phyloP scores from a whole-genome alignment of 2,329 filamentous ascomycete genomes.

The Aspergillus floridensis region DNA sequence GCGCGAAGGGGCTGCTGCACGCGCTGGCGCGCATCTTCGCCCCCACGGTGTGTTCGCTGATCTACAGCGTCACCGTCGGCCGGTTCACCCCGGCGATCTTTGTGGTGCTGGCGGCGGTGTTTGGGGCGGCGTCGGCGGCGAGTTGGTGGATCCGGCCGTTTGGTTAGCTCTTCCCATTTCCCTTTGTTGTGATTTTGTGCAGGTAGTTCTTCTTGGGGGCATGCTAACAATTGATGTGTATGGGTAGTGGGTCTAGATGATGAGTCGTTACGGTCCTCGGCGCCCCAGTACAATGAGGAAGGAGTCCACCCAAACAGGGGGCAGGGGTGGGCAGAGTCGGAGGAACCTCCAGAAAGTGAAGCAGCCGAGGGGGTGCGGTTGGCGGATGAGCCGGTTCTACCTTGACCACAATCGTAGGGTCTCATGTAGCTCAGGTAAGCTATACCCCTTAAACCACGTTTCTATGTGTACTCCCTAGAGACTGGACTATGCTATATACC shows the following conservation, averaged over 20 bases:
- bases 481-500: too few species aligned
- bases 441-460: too few species aligned
- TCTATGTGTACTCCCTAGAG: too few species aligned
- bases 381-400: neutral
- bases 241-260: neutral
- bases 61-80: conserved; percentile 79
- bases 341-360: too few species aligned
- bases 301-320: neutral
- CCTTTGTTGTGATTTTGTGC: neutral
- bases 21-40: conserved; percentile 74
- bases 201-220: neutral
- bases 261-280: neutral
- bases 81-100: conserved; percentile 80
- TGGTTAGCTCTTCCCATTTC: conserved; percentile 55
- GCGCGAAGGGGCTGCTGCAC: conserved; percentile 82
- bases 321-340: too few species aligned
- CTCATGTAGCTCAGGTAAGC: too few species aligned
- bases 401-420: too few species aligned
- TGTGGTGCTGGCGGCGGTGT: conserved; percentile 66
- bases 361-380: neutral
- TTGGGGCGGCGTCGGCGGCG: conserved; percentile 62
- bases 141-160: conserved; percentile 71
- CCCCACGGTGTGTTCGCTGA: conserved; percentile 78
- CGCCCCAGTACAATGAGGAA: neutral
- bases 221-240: neutral